Evolutionary conservation across 345 rosid genomes (phyloP).

Genomic region (sweet orange (Citrus sinensis)): DNA sequence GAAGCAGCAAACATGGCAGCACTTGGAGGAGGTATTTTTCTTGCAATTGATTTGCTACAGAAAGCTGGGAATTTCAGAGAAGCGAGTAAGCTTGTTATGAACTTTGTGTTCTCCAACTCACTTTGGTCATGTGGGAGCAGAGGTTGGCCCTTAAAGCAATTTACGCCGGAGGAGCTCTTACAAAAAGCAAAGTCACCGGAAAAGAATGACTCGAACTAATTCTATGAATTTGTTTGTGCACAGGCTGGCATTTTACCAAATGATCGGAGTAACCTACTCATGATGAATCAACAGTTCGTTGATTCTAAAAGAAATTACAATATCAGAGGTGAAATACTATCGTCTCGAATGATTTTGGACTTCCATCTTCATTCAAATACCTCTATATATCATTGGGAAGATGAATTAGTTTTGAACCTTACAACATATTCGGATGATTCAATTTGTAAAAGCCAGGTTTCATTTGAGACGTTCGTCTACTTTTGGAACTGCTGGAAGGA

Average conservation of each 20-base stretch:
- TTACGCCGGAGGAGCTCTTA: constrained; percentile 28
- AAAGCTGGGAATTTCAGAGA: constrained; percentile 25
- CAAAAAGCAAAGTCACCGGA: constrained; percentile 35
- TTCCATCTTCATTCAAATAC: constrained; percentile 14
- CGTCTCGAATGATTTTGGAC: constrained; percentile 38
- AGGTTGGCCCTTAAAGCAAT: constrained; percentile 50
- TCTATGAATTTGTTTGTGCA: constrained; percentile 23
- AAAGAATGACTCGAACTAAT: constrained; percentile 15
- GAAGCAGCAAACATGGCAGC: constrained; percentile 34
- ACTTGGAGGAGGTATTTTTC: constrained; percentile 28
- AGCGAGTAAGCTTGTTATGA: constrained; percentile 28
- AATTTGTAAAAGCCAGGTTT: constrained; percentile 11
- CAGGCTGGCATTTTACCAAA: constrained; percentile 29
- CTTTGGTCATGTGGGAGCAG: constrained; percentile 36
- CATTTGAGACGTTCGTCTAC: constrained; percentile 32
- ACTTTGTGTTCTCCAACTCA: constrained; percentile 33
- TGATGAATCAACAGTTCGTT: constrained; percentile 23
- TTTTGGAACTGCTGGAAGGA: constrained; percentile 54
- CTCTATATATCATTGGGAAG: constrained; percentile 28
- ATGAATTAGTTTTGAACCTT: constrained; percentile 16
- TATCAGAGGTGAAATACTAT: constrained; percentile 34
- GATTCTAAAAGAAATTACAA: constrained; percentile 26
- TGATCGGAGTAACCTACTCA: constrained; percentile 11
- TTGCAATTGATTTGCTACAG: constrained; percentile 30
- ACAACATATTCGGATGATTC: constrained; percentile 8